These are phyloP conservation scores for Vaucheria bursata DNA, from an alignment of 352 stramenopile genomes.

Conservation along the genomic window DNA sequence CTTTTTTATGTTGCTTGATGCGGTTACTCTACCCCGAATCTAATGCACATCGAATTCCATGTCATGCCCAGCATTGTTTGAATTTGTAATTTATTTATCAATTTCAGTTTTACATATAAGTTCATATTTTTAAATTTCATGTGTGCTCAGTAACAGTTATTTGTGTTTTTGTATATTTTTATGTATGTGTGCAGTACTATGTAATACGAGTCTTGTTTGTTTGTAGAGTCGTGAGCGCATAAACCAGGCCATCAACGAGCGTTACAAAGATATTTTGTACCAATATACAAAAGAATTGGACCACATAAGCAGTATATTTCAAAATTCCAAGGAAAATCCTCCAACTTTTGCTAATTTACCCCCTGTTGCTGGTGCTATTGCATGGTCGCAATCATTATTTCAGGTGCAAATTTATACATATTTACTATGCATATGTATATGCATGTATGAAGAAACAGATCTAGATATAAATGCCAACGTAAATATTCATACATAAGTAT, in stretches of 20 bases:
- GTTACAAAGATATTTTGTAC: conserved; percentile 90
- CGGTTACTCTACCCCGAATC: too few species aligned
- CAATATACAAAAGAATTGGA: conserved; percentile 91
- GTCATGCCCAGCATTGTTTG: too few species aligned
- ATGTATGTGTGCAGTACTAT: too few species aligned
- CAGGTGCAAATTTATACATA: neutral
- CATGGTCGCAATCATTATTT: conserved; percentile 65
- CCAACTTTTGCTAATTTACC: conserved; percentile 85
- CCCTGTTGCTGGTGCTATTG: conserved; percentile 62
- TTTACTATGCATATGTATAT: neutral
- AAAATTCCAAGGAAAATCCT: conserved; percentile 64
- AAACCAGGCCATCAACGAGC: conserved; percentile 91
- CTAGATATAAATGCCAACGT: neutral
- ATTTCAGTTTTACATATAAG: too few species aligned
- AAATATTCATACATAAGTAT: too few species aligned
- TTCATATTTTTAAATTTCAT: too few species aligned
- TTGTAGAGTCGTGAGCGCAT: conserved; percentile 74
- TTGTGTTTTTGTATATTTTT: too few species aligned
- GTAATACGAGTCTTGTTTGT: too few species aligned
- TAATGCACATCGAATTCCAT: too few species aligned
- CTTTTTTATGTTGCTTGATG: too few species aligned
- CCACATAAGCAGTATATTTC: conserved; percentile 75
- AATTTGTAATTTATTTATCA: too few species aligned
- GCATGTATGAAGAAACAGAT: neutral
- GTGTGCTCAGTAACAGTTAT: too few species aligned